Percentiles rank a stretch among this genome's conserved stretches.
These are phyloP conservation scores for Botrytis cinerea DNA, from an alignment of 2,329 filamentous ascomycete species.

Conservation along the genomic window DNA sequence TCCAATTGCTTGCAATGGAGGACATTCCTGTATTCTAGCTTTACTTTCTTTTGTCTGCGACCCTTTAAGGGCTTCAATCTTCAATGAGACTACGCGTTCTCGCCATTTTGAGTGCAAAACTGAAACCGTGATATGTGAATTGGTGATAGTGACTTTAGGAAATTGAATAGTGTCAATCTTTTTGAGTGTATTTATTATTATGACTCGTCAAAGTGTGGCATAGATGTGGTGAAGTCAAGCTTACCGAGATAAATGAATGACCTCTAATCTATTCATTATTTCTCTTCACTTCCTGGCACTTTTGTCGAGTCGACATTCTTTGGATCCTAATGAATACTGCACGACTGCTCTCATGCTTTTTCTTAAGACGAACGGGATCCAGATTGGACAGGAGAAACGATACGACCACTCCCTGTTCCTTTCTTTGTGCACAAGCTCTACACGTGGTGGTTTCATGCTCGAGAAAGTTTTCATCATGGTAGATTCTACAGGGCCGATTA, in stretches of 20 bases:
- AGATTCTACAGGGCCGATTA: not conserved
- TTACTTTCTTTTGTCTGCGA: not conserved
- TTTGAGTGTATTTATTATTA: not conserved
- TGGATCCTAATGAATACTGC: not conserved
- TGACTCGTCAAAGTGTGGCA: not conserved
- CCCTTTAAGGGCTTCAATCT: not conserved
- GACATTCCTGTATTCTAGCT: not conserved
- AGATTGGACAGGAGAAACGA: not conserved
- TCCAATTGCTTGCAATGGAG: conserved; percentile 9
- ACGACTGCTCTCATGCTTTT: not conserved
- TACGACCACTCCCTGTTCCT: not conserved
- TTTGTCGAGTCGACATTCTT: not conserved
- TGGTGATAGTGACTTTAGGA: not conserved
- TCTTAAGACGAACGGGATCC: not conserved
- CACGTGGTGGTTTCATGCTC: not conserved
- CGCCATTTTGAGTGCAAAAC: not conserved
- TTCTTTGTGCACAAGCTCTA: not conserved
- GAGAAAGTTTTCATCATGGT: not conserved
- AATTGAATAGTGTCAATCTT: not conserved
- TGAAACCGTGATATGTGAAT: not conserved
- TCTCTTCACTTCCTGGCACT: not conserved
- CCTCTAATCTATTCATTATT: not conserved
- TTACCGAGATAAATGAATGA: not conserved
- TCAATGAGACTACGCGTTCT: conserved; percentile 2
- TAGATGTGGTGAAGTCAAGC: not conserved